phyloP scores from a whole-genome alignment of 2,329 filamentous ascomycete species.

The Colletotrichum nymphaeae region DNA sequence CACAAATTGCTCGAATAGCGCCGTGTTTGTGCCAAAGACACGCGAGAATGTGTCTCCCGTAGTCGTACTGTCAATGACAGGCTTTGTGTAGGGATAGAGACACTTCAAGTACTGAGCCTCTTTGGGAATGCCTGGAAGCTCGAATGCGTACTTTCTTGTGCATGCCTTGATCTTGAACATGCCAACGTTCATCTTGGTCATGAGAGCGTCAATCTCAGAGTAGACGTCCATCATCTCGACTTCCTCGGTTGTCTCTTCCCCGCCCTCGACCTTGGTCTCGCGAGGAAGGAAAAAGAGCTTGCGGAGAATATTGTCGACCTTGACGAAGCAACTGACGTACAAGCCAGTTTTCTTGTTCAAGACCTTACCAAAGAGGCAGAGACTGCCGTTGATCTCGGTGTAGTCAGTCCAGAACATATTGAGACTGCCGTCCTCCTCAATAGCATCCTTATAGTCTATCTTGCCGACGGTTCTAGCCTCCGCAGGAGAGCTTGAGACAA shows the following conservation, averaged over 20 bases:
- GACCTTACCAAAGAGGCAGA: conserved; percentile 97
- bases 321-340: conserved; percentile 94
- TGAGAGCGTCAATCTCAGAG: conserved; percentile 86
- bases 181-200: conserved; percentile 86
- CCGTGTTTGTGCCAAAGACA: conserved; percentile 92
- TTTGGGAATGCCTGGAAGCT: conserved; percentile 86
- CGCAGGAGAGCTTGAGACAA: conserved; percentile 78
- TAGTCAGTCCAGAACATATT: conserved; percentile 99
- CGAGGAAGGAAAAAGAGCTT: conserved; percentile 95
- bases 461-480: conserved; percentile 80
- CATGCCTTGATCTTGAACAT: conserved; percentile 96
- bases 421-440: conserved; percentile 93
- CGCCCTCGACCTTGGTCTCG: conserved; percentile 65
- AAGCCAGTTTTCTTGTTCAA: conserved; percentile 84
- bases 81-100: conserved; percentile 93
- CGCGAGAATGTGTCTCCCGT: conserved; percentile 92
- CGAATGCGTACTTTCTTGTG: conserved; percentile 94
- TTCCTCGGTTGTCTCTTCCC: conserved; percentile 78
- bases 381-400: conserved; percentile 87
- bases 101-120: conserved; percentile 94
- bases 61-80: conserved; percentile 75
- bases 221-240: conserved; percentile 92
- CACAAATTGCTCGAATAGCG: conserved; percentile 97
- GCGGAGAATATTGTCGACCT: conserved; percentile 92
- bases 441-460: conserved; percentile 82